Base-by-base conservation (phyloP, 176 grass and related monocot species). In the Ensete glaucum region DNA sequence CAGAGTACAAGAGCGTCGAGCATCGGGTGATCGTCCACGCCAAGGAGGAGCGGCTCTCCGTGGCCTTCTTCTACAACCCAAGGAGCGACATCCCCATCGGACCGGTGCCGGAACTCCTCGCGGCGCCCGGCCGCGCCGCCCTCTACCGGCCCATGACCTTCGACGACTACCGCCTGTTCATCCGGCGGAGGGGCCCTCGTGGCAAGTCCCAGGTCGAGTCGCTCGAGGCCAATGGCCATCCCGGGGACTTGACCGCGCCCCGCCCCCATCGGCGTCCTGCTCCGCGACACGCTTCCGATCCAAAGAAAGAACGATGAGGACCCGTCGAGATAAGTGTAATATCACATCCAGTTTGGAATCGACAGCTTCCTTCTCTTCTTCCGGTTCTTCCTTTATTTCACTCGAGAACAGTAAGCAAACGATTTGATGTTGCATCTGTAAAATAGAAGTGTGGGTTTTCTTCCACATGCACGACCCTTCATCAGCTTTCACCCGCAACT, bases 1-100 rank as follows among this genome's bases (percentile, higher is more conserved):
- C 19, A 12, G 52, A 8, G 2, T 80, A 73, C 69, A 80, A 73
- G 58, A 80, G 78, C 69, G 69, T 73, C 21, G 68, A 80, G 56
- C 78, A 80, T 12, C 14, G 78, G 0, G 78, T 53, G 69, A 1
- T 27, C 57, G 78, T 53, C 17, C 73, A 20, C 29, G 72, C 69
- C 1, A 12, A 25, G 1, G 48, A 29, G 0, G 69, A 52, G n/a
- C 69, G 78, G 1, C 34, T 80, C n/a, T 62, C 69, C 2, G 11
- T 64, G 12, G 69, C 69, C 78, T 73, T 73, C 69, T 80, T 80
- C 69, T 73, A 72, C 69, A 80, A 80, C 57, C 78, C 78, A 7
- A 52, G 49, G 2, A 62, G 78, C 16, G 48, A 73, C 78, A 8
- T 80, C 0, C 57, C 29, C 2, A 72, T 80, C 21, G 23, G 48